Percentiles rank a stretch among this genome's conserved stretches.
Conservation (phyloP, 139 green algal species). For the Chlorella sorokiniana region DNA sequence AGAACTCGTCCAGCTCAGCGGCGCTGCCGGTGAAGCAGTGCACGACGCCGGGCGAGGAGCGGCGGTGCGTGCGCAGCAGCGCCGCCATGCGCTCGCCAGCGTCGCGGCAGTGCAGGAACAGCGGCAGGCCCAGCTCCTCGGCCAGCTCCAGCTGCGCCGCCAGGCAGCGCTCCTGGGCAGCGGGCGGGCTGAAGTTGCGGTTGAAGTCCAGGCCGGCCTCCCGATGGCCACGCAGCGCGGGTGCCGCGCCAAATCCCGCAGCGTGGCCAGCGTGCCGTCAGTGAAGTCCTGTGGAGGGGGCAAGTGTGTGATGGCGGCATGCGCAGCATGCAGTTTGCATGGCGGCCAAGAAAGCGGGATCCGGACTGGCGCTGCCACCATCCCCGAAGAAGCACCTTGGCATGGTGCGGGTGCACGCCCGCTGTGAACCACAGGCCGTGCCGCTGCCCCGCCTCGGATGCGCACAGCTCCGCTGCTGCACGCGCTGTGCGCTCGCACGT, state of each 20-base stretch:
- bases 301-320: neutral
- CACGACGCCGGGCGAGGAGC: constrained; percentile 58
- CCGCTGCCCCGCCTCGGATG: neutral
- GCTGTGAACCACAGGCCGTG: constrained; percentile 71
- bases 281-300: constrained; percentile 43
- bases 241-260: constrained; percentile 54
- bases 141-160: constrained; percentile 66
- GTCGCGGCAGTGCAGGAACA: constrained; percentile 85
- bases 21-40: constrained; percentile 80
- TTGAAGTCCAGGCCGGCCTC: constrained; percentile 86
- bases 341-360: neutral
- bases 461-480: constrained; percentile 30
- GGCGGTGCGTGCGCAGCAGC: constrained; percentile 52
- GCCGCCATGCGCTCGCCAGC: constrained; percentile 54
- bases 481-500: constrained; percentile 48
- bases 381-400: too few relatives aligned
- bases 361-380: neutral
- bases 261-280: constrained; percentile 43
- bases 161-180: constrained; percentile 74
- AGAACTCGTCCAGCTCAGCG: constrained; percentile 57
- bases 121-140: constrained; percentile 63
- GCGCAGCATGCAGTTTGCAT: neutral
- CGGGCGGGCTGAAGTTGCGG: constrained; percentile 73
- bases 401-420: constrained; percentile 79
- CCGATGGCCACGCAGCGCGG: constrained; percentile 63